Conservation (phyloP, 78 protist genomes). For the Ministeria vibrans region DNA sequence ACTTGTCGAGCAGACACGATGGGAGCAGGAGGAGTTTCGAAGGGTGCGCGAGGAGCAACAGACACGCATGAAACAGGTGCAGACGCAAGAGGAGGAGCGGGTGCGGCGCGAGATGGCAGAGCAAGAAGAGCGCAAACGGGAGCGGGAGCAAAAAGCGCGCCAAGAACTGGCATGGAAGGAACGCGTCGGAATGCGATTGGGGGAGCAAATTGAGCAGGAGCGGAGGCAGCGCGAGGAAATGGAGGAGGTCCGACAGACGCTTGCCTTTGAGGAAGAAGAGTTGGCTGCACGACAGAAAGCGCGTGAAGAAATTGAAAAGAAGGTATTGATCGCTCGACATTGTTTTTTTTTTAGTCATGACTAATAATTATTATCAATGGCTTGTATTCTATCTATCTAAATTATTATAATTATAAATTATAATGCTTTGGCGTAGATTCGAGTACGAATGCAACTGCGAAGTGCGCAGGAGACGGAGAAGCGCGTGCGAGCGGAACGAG, state of each 20-base stretch:
- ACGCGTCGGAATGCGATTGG: background rate
- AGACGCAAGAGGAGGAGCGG: constrained; percentile 24
- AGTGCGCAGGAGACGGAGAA: constrained; percentile 27
- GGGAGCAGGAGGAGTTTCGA: no score
- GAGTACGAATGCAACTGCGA: constrained; percentile 8
- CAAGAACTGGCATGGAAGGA: constrained; percentile 1
- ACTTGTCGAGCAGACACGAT: no score
- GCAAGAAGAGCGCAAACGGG: constrained; percentile 1
- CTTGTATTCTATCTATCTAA: no score
- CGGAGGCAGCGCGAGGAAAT: constrained; percentile 33
- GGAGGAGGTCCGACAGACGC: constrained; percentile 19
- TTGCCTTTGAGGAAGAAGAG: background rate
- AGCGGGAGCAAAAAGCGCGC: background rate
- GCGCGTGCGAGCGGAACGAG: constrained; percentile 11
- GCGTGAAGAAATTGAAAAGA: background rate
- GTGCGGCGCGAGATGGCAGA: background rate
- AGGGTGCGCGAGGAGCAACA: no score
- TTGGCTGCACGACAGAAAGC: background rate
- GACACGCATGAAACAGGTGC: no score
- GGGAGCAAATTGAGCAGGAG: constrained; percentile 1
- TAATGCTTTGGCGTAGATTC: no score
- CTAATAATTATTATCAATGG: background rate
- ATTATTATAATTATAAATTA: no score
- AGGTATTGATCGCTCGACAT: background rate
- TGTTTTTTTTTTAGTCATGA: background rate